Base-by-base conservation (phyloP, 1,284 basidiomycete genomes). In the Cerioporus squamosus region DNA sequence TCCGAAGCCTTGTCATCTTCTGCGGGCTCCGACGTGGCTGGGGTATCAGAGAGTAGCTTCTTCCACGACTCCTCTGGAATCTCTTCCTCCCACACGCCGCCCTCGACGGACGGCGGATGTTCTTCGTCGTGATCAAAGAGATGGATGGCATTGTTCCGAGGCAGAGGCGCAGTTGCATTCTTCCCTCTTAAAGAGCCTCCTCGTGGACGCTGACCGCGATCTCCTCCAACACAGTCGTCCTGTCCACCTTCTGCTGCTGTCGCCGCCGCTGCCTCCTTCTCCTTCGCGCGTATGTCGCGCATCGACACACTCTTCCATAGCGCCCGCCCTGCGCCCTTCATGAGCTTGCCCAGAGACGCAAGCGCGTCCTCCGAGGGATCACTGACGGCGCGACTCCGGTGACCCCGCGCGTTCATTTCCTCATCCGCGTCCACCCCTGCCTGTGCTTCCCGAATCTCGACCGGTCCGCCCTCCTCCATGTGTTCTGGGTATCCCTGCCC, bases 291-390 rank as follows among this genome's bases (percentile, higher is more conserved):
- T 38, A 64, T 51, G n/a, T 66, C 59, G 43, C 64, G 66, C 57
- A 61, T 57, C 26, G 70, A 70, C 47, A 70, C 55, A 39, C 67
- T 64, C 52, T 66, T 61, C 65, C 66, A 71, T 10, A 73, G 56
- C 22, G 59, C 57, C 60, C 64, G 65, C 20, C 66, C 66, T 17
- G 68, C 69, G 40, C 68, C 69, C 61, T 69, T 69, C 14, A 73
- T 53, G 36, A 71, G 58, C 60, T 61, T 58, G 15, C 71, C 71
- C 3, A 73, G 61, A 45, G 66, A 64, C 4, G 65, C 22, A 3
- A 70, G 51, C 46, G 69, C 67, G 46, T 72, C 70, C 54, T 71
- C 68, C 39, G 61, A 64, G 3, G 68, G 66, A 26, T 70, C 68
- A 45, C 55, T 66, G 47, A 26, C 15, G 43, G 45, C 48, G 46